Evolutionary conservation across 306 rosid genomes (phyloP), one percentile per base, ranked within the genome.

Genomic region (Ormosia semicastrata): DNA sequence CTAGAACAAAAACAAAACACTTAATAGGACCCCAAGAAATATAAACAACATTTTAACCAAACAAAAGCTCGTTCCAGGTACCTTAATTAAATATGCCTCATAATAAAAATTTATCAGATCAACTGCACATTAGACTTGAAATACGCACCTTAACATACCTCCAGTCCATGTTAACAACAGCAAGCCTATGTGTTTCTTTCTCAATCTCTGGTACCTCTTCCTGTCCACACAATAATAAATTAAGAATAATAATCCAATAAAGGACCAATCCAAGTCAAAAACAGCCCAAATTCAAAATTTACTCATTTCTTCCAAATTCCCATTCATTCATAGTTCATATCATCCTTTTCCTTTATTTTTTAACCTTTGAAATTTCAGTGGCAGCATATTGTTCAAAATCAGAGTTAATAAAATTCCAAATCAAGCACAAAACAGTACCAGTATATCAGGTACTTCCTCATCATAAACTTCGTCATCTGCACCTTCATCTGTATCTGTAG

Each of bases 91-190:
- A 44, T 13, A 40, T 53, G 66, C 8, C 71, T 34, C 33, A 2
- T 18, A 29, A 69, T 7, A 47, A 68, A 74, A 65, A 60, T 47
- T 1, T 5, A 66, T 39, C 15, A 68, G 14, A 60, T 30, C 29
- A 36, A 66, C 9, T 44, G 10, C 24, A 58, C 36, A 85, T 44
- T 32, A 10, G 4, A 52, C 47, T 34, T 47, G n/a, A 44, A 40
- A 41, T 24, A 47, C 91, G 7, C 87, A 95, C 99, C 93, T 89
- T 93, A 36, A 95, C 90, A 78, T 86, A 79, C 79, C 90, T 87
- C 99, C 99, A 93, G 60, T 95, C 99, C 99, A 93, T 84, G 75
- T 95, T 89, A 86, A 93, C 94, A 71, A 92, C 88, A 29, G 97
- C 98, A 74, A 92, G 93, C 82, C 96, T 86, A 57, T 59, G 84